phyloP scores from a whole-genome alignment of 768 basidiomycete genomes.

The Gymnopilus junonius region DNA sequence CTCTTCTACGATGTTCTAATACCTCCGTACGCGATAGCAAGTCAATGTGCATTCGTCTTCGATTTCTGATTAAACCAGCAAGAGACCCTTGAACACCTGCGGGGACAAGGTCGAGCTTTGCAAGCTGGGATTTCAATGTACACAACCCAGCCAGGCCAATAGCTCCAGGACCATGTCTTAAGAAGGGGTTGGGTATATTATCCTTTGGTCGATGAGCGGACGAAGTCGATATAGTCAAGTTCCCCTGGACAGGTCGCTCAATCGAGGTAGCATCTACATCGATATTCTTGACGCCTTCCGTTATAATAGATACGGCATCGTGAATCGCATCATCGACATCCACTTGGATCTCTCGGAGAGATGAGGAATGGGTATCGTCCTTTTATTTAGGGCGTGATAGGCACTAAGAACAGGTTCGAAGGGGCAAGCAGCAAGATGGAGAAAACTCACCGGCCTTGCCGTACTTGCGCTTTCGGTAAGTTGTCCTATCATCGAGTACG shows the following conservation, averaged over 20 bases:
- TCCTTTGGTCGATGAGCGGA: not conserved
- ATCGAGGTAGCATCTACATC: constrained; percentile 16
- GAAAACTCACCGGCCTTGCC: not conserved
- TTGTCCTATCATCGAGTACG: not conserved
- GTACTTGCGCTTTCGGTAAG: not conserved
- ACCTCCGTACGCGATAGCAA: not conserved
- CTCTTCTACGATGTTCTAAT: not conserved
- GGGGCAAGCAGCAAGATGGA: constrained; percentile 1
- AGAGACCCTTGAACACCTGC: not conserved
- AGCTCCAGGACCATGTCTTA: constrained; percentile 6
- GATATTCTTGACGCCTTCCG: constrained; percentile 10
- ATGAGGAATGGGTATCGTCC: not conserved
- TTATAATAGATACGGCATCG: constrained; percentile 12
- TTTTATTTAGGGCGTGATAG: not conserved
- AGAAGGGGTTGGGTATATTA: not conserved
- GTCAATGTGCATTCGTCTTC: constrained; percentile 10
- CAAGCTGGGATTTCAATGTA: constrained; percentile 2
- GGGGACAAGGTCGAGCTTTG: not conserved
- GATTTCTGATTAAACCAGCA: not conserved
- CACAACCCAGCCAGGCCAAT: not conserved
- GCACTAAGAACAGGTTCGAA: not conserved
- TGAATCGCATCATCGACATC: constrained; percentile 7
- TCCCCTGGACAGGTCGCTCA: constrained; percentile 2
- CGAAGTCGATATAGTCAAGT: not conserved
- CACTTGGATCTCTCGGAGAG: not conserved